phyloP scores from a whole-genome alignment of 208 protist species.

The Naegleria fowleri region DNA sequence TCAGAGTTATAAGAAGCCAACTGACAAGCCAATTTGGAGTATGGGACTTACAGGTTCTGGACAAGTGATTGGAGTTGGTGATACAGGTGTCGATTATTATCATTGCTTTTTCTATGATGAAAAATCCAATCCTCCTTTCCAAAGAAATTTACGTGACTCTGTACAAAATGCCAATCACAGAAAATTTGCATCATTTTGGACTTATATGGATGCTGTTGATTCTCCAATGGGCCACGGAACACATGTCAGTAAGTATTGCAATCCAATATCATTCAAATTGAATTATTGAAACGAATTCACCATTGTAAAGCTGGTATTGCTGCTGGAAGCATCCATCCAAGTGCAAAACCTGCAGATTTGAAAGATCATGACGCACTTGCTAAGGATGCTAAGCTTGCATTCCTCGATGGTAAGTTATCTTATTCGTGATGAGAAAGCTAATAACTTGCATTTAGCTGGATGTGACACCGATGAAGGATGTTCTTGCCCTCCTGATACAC shows the following conservation, averaged over 20 bases:
- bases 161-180: background rate
- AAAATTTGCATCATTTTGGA: background rate
- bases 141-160: background rate
- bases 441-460: background rate
- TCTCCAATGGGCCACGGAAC: background rate
- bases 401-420: background rate
- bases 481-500: background rate
- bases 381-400: background rate
- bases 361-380: background rate
- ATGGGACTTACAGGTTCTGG: conserved; percentile 54
- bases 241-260: background rate
- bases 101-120: conserved; percentile 76
- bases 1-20: background rate
- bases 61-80: conserved; percentile 70
- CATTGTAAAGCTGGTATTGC: background rate
- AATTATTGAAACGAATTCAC: too few relatives aligned
- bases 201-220: background rate
- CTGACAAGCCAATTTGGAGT: background rate
- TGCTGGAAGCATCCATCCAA: background rate
- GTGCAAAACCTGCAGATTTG: background rate
- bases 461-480: background rate
- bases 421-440: too few relatives aligned
- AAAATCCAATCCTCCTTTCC: conserved; percentile 50
- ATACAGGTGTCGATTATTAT: conserved; percentile 69
- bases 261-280: too few relatives aligned